phyloP scores from a whole-genome alignment of 2,329 filamentous ascomycete species.

The Xylaria sp. region DNA sequence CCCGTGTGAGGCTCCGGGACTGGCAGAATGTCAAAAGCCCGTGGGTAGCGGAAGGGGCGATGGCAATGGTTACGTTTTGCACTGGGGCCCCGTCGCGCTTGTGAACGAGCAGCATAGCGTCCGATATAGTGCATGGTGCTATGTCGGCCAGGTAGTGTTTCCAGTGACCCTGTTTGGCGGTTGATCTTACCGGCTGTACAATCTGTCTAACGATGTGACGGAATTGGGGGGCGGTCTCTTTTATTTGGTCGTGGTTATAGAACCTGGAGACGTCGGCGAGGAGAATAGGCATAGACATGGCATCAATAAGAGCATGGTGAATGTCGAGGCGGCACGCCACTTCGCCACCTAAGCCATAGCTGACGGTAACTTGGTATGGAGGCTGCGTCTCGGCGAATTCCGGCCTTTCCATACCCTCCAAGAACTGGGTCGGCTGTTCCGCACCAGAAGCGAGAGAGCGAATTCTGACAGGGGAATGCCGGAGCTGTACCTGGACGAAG shows the following conservation, averaged over 20 bases:
- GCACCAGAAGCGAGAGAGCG: background rate
- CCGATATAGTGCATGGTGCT: conserved; percentile 1
- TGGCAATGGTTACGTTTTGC: conserved; percentile 5
- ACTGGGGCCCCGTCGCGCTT: conserved; percentile 2
- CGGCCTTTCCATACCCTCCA: background rate
- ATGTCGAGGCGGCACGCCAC: background rate
- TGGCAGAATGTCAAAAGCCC: conserved; percentile 1
- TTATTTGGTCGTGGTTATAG: background rate
- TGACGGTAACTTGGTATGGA: background rate
- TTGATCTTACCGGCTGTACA: background rate
- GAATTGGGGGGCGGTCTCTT: background rate
- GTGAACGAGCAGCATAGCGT: background rate
- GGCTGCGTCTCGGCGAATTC: background rate
- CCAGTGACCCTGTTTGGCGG: background rate
- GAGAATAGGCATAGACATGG: background rate
- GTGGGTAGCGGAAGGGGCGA: conserved; percentile 3
- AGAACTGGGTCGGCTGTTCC: background rate
- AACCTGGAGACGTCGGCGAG: background rate
- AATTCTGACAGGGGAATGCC: background rate
- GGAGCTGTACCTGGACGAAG: background rate
- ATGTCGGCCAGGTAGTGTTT: background rate
- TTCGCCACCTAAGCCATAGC: background rate
- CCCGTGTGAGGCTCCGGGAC: conserved; percentile 2
- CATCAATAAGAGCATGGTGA: conserved; percentile 1
- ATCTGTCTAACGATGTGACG: background rate